Percentiles rank a stretch among this genome's conserved stretches.
Conservation (phyloP, 495 filamentous ascomycete genomes). For the Ascobolus immersus region DNA sequence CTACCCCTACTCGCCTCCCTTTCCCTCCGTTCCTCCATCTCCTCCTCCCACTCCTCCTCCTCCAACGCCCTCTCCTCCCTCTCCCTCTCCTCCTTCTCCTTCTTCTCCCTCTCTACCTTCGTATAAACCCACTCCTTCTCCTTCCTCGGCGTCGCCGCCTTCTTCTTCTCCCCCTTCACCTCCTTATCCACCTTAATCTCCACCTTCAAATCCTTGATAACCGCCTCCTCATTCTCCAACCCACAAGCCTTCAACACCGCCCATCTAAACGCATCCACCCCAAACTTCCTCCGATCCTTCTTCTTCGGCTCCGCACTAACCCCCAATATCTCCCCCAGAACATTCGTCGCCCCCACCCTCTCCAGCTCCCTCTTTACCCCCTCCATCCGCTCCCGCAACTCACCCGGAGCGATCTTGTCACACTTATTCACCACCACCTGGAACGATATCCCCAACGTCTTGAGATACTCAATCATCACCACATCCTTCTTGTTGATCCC, state of each 20-base stretch:
- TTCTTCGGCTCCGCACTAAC: constrained; percentile 19
- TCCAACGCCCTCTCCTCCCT: too few species aligned
- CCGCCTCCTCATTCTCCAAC: too few species aligned
- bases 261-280: constrained; percentile 14
- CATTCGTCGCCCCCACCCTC: constrained; percentile 12
- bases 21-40: too few species aligned
- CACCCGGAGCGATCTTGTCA: constrained; percentile 26
- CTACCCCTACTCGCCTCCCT: too few species aligned
- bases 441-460: constrained; percentile 36
- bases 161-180: too few species aligned
- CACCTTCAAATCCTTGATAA: too few species aligned
- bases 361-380: constrained; percentile 17
- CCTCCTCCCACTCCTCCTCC: too few species aligned
- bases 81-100: too few species aligned
- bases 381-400: constrained; percentile 18
- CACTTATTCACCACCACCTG: constrained; percentile 66
- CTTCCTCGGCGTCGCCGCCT: too few species aligned
- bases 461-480: constrained; percentile 37
- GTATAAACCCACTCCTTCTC: too few species aligned
- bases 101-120: too few species aligned
- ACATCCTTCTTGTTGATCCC: constrained; percentile 55
- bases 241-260: constrained; percentile 13
- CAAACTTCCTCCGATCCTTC: constrained; percentile 9
- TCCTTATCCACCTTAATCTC: too few species aligned
- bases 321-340: constrained; percentile 25